Evolutionary conservation across 345 rosid genomes (phyloP), one percentile per base, ranked within the genome.

Genomic region (Hevea brasiliensis): DNA sequence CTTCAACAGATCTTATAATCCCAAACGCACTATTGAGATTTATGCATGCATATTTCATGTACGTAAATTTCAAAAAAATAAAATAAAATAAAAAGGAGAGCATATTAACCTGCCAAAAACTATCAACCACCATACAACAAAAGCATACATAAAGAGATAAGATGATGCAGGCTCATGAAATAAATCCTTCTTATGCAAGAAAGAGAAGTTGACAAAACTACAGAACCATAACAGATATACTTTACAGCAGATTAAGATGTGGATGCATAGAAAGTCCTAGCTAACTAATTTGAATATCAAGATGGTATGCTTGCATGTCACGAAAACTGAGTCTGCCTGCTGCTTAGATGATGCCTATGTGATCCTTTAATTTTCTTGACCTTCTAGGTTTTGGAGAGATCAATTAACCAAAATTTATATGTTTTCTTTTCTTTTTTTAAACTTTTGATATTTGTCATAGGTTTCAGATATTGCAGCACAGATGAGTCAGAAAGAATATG

Each of bases 1-100:
- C 82, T 79, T 57, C 75, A 73, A 61, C 9, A 68, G 45, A 45
- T 41, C 40, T 61, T 1, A 45, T n/a, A 8, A 44, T 15, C 29
- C 41, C 45, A 74, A 26, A n/a, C n/a, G 44, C 21, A 5, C n/a
- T 35, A 29, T 65, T 65, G 57, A 65, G 18, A 64, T 51, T 3
- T n/a, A 26, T 18, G 4, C n/a, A 48, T 32, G 61, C 17, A 47
- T 7, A 60, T 8, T 11, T 18, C 3, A 4, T 24, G 45, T 4
- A 68, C 8, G 17, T 24, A n/a, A 23, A 23, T 32, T 32, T 32
- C 37, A 32, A 32, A 32, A 32, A 32, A 32, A 32, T 32, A 32
- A 32, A 37, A 23, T 14, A 1, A 32, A 32, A 32, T 32, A 32
- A 41, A 37, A 40, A 60, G 23, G 7, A 41, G 3, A 20, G n/a